Evolutionary conservation across 305 asterid genomes (phyloP).

Genomic region (Fraxinus latifolia): DNA sequence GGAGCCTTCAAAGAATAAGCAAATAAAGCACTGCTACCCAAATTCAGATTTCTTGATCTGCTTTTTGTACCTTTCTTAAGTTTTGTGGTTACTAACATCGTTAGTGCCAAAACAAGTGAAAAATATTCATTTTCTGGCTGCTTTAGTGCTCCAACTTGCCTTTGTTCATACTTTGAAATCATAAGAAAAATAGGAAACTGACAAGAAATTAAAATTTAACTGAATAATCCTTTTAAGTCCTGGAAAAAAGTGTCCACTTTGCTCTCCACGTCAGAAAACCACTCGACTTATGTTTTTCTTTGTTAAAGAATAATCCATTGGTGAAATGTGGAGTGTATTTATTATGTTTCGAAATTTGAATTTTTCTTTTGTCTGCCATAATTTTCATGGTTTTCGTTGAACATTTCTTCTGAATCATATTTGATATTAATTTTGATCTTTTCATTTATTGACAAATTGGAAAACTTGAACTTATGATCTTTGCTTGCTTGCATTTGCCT

Average conservation of each 20-base stretch:
- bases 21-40: neutral
- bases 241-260: neutral
- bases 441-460: neutral
- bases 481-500: neutral
- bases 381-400: neutral
- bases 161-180: neutral
- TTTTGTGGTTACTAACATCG: neutral
- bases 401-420: neutral
- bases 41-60: slow-evolving; percentile 19
- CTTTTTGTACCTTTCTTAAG: neutral
- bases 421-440: neutral
- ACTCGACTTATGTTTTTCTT: neutral
- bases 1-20: neutral
- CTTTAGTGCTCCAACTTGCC: neutral
- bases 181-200: neutral
- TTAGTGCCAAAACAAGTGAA: neutral
- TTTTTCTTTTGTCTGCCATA: neutral
- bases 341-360: neutral
- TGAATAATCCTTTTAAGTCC: neutral
- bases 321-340: neutral
- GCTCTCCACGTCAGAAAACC: neutral
- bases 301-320: neutral
- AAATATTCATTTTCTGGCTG: neutral
- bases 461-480: slow-evolving; percentile 21
- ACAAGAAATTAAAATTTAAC: neutral